Evolutionary conservation across 169 alveolate genomes (phyloP).

Genomic region (Plasmodium blacklocki): DNA sequence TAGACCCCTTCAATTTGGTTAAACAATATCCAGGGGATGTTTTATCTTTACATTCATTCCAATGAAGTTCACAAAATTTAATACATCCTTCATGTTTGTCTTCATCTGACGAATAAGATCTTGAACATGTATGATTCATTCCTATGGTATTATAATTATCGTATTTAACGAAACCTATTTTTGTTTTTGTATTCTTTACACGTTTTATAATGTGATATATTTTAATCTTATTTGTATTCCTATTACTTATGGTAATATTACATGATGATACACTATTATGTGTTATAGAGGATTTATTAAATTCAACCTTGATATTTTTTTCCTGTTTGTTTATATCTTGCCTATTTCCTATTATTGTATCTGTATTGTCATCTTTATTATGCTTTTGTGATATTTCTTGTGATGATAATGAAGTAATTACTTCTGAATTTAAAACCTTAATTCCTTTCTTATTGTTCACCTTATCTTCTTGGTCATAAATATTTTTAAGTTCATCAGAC

Average conservation of each 20-base stretch:
- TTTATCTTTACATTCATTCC: conserved; percentile 13
- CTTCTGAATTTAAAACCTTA: too few species aligned
- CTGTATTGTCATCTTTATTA: too few species aligned
- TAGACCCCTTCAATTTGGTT: conserved; percentile 9
- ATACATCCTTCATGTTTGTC: conserved; percentile 10
- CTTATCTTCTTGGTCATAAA: not conserved
- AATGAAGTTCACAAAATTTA: conserved; percentile 32
- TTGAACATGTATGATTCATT: conserved; percentile 24
- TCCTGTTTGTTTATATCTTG: too few species aligned
- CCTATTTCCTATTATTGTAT: too few species aligned
- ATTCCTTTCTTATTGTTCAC: too few species aligned
- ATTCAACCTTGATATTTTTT: too few species aligned
- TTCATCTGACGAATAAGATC: conserved; percentile 5
- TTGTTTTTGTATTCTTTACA: conserved; percentile 19
- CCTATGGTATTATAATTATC: conserved; percentile 15
- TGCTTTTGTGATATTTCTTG: too few species aligned
- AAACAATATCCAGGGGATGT: conserved; percentile 52
- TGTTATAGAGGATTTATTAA: not conserved
- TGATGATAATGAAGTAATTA: too few species aligned
- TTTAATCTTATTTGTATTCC: conserved; percentile 3
- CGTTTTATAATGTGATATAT: conserved; percentile 7
- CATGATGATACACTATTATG: not conserved
- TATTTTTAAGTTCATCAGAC: not conserved
- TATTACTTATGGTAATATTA: not conserved
- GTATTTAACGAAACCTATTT: conserved; percentile 5